Base-by-base conservation (phyloP, 306 rosid species). In the Sicyos baderoa region DNA sequence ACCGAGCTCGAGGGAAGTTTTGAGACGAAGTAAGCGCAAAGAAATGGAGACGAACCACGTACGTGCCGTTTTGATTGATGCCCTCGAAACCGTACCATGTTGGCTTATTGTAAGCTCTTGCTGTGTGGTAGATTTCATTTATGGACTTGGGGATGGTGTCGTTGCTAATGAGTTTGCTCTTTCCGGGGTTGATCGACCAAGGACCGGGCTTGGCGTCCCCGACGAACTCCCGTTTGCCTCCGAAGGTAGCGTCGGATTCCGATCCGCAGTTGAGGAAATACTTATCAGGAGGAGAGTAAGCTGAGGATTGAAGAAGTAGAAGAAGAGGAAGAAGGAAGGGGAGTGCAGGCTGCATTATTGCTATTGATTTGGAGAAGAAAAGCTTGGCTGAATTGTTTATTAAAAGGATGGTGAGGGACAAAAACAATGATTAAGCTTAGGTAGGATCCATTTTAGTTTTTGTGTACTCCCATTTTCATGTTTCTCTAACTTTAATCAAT, bases 11-110 rank as follows among this genome's bases (percentile, higher is more conserved):
- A 47, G 32, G 23, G 10, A 72, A 55, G 9, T 12, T 59, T 16
- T n/a, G 6, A 6, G 42, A 9, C 29, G 29, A 25, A 11, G 60
- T 40, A 23, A 50, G 3, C 13, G 63, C 51, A 21, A 61, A 73
- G 23, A 73, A 61, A 72, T 72, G 76, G 27, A 72, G 76, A 59
- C 76, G 76, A 14, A 72, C 57, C n/a, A 72, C 12, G 7, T 72
- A 72, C 12, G n/a, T 72, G 0, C 76, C 68, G 32, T 57, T 45
- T 32, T 48, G 45, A 13, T 8, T 23, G 58, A 72, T 42, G 27
- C 15, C 13, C 0, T 19, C 25, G 9, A 72, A 72, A 4, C 11
- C 58, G 7, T 72, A 72, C 76, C 76, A 72, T 37, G 76, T 54
- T 42, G 76, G 76, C 29, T 19, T 2, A n/a, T 10, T 15, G 76